Evolutionary conservation across 768 basidiomycete species (phyloP).

Genomic region (Rhizopogon roseolus): DNA sequence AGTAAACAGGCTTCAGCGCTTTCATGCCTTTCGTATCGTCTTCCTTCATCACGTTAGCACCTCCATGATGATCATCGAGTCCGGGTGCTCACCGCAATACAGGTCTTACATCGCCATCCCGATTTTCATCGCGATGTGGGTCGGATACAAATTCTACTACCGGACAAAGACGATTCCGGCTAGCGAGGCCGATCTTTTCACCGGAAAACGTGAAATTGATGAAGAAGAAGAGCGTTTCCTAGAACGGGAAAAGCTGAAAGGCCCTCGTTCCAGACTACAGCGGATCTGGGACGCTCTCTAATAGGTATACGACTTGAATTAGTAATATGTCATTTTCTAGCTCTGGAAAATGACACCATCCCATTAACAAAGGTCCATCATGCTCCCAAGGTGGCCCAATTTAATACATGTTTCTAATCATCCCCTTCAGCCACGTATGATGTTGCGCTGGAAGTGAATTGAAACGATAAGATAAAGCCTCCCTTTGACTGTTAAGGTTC

Average conservation of each 20-base stretch:
- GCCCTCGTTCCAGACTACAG: slow-evolving; percentile 21
- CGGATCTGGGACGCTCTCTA: slow-evolving; percentile 9
- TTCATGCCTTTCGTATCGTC: slow-evolving; percentile 40
- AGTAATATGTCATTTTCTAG: neutral
- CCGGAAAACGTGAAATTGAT: slow-evolving; percentile 55
- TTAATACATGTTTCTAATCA: neutral
- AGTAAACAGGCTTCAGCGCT: slow-evolving; percentile 13
- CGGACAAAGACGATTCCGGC: slow-evolving; percentile 23
- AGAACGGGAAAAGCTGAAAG: slow-evolving; percentile 36
- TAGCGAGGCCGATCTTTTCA: slow-evolving; percentile 54
- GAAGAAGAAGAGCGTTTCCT: slow-evolving; percentile 55
- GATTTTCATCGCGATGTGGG: slow-evolving; percentile 8
- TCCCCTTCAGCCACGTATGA: neutral
- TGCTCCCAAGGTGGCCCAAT: neutral
- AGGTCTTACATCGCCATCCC: slow-evolving; percentile 14
- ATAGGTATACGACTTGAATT: neutral
- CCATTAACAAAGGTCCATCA: neutral
- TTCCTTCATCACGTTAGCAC: slow-evolving; percentile 56
- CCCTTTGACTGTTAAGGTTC: neutral
- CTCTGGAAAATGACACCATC: neutral
- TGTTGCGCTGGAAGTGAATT: neutral
- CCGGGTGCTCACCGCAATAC: slow-evolving; percentile 5
- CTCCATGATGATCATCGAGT: neutral
- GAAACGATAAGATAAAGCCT: neutral
- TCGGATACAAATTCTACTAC: slow-evolving; percentile 21